Base-by-base conservation (phyloP, 108 stramenopile genomes). In the Discostella pseudostelligera region DNA sequence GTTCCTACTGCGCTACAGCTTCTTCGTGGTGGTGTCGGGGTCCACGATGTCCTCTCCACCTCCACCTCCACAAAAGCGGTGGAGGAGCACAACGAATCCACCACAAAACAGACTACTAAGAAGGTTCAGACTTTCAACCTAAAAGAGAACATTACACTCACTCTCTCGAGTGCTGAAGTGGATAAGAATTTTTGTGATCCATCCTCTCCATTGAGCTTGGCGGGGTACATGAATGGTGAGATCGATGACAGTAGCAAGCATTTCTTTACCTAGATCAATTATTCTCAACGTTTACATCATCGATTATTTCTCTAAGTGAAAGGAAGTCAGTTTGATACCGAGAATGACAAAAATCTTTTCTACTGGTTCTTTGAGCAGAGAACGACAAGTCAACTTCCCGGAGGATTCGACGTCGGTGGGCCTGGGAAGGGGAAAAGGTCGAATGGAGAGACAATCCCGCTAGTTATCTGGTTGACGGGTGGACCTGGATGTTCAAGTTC, bases 281-380 rank as follows among this genome's bases (percentile, higher is more conserved):
- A 32, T 32, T 32, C 32, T 32, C 32, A 16, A 36, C 21, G 24
- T 3, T 57, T 6, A 57, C 36, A 28, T 4, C 20, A 12, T 37
- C 20, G 57, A 16, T 21, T 19, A 53, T 13, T 6, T 60, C 16
- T 51, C 54, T 17, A 28, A 76, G 75, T 76, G 40, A 59, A 69
- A 49, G 75, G 75, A 36, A 76, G 75, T 53, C 62, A 76, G 50
- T 76, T 44, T 62, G 63, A 84, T 26, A 72, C 80, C 20, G 65
- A 80, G 54, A 59, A 81, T 50, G 78, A 96, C 69, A 91, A 95
- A 72, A 87, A 97, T 57, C 81, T 96, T 62, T 98, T 97, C 70
- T 97, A 81, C 69, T 98, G 97, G 96, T 84, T 98, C 76, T 96
- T 94, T 73, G 96, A 96, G 62, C 87, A 90, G 62, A 86, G 92